Percentiles rank a stretch among this genome's conserved stretches.
phyloP scores from a whole-genome alignment of 768 basidiomycete genomes.

The Mycena galericulata region DNA sequence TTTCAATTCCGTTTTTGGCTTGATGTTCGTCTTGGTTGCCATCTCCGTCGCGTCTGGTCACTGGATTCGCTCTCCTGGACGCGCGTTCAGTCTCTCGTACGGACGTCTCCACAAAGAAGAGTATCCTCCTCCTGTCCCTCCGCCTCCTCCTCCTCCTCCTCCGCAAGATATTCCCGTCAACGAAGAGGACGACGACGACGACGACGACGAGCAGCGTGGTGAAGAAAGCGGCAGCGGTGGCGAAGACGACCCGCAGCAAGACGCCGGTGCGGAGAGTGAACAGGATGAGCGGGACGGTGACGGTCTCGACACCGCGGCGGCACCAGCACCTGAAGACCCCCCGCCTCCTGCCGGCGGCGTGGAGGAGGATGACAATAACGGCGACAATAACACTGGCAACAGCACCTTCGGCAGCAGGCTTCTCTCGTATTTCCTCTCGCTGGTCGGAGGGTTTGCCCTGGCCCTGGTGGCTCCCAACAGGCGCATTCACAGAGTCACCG shows the following conservation, averaged over 20 bases:
- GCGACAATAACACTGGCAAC: background rate
- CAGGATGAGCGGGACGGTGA: background rate
- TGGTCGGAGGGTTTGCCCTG: background rate
- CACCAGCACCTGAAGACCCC: conserved; percentile 15
- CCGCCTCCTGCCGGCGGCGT: conserved; percentile 6
- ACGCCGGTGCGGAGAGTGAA: background rate
- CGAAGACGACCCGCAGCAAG: background rate
- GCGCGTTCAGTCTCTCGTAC: too few relatives aligned
- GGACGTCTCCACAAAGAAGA: background rate
- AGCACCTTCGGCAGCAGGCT: background rate
- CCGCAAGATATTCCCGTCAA: background rate
- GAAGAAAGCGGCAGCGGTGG: background rate
- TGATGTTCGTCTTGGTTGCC: background rate
- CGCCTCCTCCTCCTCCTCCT: background rate
- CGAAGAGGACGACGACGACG: background rate
- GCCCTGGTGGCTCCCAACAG: background rate
- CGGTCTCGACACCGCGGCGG: background rate
- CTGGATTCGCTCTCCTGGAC: background rate
- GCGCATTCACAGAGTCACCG: background rate
- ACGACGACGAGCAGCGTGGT: background rate
- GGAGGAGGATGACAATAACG: conserved; percentile 1
- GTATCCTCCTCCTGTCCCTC: background rate
- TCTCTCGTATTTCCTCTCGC: background rate
- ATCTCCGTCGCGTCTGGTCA: background rate
- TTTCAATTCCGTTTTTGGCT: background rate